A percentile compares a stretch with the other conserved stretches of the same genome.
Conservation (phyloP, 2,329 filamentous ascomycete genomes). For the Aspergillus pseudoviridinutans region DNA sequence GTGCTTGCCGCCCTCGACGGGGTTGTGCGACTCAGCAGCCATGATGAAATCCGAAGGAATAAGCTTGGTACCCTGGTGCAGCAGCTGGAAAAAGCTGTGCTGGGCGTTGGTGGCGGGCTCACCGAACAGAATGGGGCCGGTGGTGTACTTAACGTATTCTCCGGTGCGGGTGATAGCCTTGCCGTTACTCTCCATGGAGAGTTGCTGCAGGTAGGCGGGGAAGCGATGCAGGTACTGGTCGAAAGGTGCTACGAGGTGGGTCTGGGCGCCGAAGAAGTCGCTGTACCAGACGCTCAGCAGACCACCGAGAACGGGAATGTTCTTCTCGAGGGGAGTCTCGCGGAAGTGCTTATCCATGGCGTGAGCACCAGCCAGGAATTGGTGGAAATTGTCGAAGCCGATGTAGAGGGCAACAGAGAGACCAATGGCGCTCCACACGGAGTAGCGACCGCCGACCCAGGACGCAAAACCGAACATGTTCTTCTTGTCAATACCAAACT, state of each 20-base stretch:
- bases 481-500: slow-evolving; percentile 97
- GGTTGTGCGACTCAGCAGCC: slow-evolving; percentile 95
- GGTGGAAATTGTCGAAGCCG: slow-evolving; percentile 94
- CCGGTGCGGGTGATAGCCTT: slow-evolving; percentile 91
- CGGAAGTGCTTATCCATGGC: slow-evolving; percentile 99
- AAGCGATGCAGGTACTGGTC: slow-evolving; percentile 99
- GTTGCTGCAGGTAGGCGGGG: slow-evolving; percentile 96
- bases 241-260: slow-evolving; percentile 94
- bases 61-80: slow-evolving; percentile 98
- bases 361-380: slow-evolving; percentile 91
- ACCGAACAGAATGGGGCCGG: slow-evolving; percentile 90
- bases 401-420: slow-evolving; percentile 92
- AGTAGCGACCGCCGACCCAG: slow-evolving; percentile 98
- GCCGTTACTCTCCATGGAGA: slow-evolving; percentile 99
- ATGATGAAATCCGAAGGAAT: slow-evolving; percentile 98
- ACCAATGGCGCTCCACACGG: slow-evolving; percentile 97
- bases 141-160: slow-evolving; percentile 93
- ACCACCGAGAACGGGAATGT: slow-evolving; percentile 89
- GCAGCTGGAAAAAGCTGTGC: slow-evolving; percentile 99
- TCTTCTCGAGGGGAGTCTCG: slow-evolving; percentile 83
- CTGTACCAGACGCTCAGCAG: slow-evolving; percentile 98
- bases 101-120: slow-evolving; percentile 98
- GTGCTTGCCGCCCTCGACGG: slow-evolving; percentile 84
- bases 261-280: slow-evolving; percentile 97
- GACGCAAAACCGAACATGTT: slow-evolving; percentile 99